A percentile compares a stretch with the other conserved stretches of the same genome.
These are phyloP conservation scores for Globisporangium viniferum DNA, from an alignment of 352 stramenopile species.

Conservation along the genomic window DNA sequence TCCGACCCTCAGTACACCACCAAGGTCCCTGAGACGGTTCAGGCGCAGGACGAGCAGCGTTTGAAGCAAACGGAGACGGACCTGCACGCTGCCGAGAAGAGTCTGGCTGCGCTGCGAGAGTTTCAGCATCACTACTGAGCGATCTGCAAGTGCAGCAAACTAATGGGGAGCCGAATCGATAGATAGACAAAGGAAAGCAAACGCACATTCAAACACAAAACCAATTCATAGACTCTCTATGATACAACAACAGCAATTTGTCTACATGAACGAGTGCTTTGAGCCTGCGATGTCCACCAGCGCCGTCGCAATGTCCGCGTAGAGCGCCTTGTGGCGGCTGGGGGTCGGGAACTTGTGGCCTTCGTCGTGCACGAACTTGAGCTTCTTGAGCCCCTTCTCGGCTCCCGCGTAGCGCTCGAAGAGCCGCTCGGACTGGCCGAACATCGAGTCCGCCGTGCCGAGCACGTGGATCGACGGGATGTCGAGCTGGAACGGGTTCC, in stretches of 20 bases:
- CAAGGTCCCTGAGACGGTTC: slow-evolving; percentile 69
- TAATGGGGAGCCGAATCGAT: neutral
- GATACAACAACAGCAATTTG: neutral
- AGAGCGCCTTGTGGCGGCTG: slow-evolving; percentile 38
- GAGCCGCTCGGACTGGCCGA: slow-evolving; percentile 47
- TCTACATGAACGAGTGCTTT: slow-evolving; percentile 3
- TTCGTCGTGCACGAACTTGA: slow-evolving; percentile 68
- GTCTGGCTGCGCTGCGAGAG: slow-evolving; percentile 46
- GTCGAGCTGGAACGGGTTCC: slow-evolving; percentile 31
- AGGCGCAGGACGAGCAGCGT: slow-evolving; percentile 56
- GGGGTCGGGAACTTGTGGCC: slow-evolving; percentile 76
- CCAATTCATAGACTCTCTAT: neutral
- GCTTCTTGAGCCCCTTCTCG: slow-evolving; percentile 22
- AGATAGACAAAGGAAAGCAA: slow-evolving; percentile 4
- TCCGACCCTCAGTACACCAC: slow-evolving; percentile 41
- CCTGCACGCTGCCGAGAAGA: slow-evolving; percentile 44
- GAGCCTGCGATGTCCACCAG: slow-evolving; percentile 33
- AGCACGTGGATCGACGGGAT: slow-evolving; percentile 71
- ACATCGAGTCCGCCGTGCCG: slow-evolving; percentile 41
- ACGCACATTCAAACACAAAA: slow-evolving; percentile 2
- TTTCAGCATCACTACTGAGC: slow-evolving; percentile 56
- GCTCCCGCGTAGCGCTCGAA: slow-evolving; percentile 37
- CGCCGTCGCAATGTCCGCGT: slow-evolving; percentile 42
- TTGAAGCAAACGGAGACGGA: slow-evolving; percentile 58
- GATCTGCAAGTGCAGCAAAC: neutral